Base-by-base conservation (phyloP, 2,329 filamentous ascomycete species). In the Aspergillus sp. region DNA sequence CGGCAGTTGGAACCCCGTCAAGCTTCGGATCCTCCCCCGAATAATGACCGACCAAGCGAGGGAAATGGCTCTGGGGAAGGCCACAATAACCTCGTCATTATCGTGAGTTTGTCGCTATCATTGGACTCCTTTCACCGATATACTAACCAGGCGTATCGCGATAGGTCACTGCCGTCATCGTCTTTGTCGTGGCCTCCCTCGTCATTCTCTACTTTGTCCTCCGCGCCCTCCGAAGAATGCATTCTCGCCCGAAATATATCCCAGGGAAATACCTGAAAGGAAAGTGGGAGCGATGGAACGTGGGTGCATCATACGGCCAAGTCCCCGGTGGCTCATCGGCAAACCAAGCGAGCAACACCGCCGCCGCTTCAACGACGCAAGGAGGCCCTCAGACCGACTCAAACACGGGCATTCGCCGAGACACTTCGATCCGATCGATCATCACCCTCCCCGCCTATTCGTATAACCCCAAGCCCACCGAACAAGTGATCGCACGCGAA, bases 371-470 rank as follows among this genome's bases (percentile, higher is more conserved):
- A 38, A 64, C 71, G 3, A 68, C 70, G 4, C 54, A 66, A 41
- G 60, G 67, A 65, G 69, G 60, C 68, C 72, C 68, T 58, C 74
- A 73, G 57, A 74, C 71, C 68, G 68, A 66, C 30, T 62, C 68
- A 8, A 65, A 61, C 25, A 64, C 60, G 41, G 69, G 78, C 74
- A 87, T 97, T 13, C 91, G 94, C 73, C 87, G 94, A 34, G 90
- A 94, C 70, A 93, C 91, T 1, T 96, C 92, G 8, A 84, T 98
- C 50, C 89, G 94, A 59, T 96, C 92, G n/a, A 88, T 98, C 59
- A 95, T 97, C 85, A 98, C 95, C 0, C 80, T 99, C 3, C 95
- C 95, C 0, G 86, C 91, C 0, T 99, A 99, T 76, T 89, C 90
- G 3, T 85, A 84, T 17, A 87, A 87, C 30, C 87, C 92, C 0